Evolutionary conservation across 306 rosid genomes (phyloP), one percentile per base, ranked within the genome.

Genomic region (Cicer judaicum): DNA sequence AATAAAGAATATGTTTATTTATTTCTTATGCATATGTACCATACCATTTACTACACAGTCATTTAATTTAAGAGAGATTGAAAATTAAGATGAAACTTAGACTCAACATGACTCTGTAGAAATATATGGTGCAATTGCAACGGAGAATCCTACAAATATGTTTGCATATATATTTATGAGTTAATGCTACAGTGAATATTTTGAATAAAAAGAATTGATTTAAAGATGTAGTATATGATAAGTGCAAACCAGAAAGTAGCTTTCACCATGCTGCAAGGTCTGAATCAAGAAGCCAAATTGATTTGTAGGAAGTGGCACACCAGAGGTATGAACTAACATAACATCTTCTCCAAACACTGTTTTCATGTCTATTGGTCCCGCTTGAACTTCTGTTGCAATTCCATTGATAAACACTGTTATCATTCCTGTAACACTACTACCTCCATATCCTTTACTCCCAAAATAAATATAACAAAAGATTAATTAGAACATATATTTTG

Each of bases 381-480:
- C 88, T 71, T 89, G 88, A 56, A 92, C 63, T 78, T 94, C 95
- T 65, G 93, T 90, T 43, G 89, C 82, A 70, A 90, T 75, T 15
- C 96, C 99, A 84, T 94, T 94, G 52, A 94, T 87, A 73, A 90
- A 88, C 73, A 94, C 97, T 7, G 88, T 87, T 77, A 87, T 87
- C 70, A 78, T 49, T 76, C 92, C 97, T 83, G 87, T 39, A 59
- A 57, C 3, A 44, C 41, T 12, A 46, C 21, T 19, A 50, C 68
- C 49, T 59, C 79, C 80, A 54, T 46, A 63, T 24, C 74, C 75
- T 48, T 1, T 46, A 36, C 34, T 29, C 34, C 34, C 34, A 24
- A 24, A 24, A n/a, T n/a, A n/a, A n/a, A n/a, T n/a, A n/a, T n/a
- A 34, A 3, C 29, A 70, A 34, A 64, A 43, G 19, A 75, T 53